Conservation (phyloP, 2,329 filamentous ascomycete genomes). For the Westerdykella sp. region DNA sequence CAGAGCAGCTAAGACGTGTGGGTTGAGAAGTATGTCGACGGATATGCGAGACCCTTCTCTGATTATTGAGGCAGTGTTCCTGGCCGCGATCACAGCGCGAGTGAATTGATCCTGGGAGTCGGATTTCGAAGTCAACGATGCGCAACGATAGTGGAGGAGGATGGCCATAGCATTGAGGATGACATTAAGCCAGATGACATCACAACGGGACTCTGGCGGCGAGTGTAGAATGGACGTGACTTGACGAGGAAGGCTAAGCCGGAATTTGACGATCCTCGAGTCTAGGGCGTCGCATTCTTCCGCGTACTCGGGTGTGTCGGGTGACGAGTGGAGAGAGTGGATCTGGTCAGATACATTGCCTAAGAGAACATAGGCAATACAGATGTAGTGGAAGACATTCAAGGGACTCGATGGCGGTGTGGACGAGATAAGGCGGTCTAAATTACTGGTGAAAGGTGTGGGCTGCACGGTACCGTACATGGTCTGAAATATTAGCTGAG, state of each 20-base stretch:
- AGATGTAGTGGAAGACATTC: conserved; percentile 20
- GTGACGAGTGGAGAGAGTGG: conserved; percentile 21
- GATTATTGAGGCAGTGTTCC: conserved; percentile 19
- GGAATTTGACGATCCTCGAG: conserved; percentile 18
- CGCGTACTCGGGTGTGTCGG: conserved; percentile 17
- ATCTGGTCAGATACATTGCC: conserved; percentile 23
- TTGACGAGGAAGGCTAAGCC: conserved; percentile 20
- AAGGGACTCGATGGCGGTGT: conserved; percentile 6
- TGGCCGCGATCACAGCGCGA: conserved; percentile 19
- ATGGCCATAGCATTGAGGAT: conserved; percentile 20
- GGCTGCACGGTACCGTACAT: not conserved
- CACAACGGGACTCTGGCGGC: conserved; percentile 9
- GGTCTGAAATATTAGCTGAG: not conserved
- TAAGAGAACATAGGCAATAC: conserved; percentile 23
- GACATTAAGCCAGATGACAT: conserved; percentile 24
- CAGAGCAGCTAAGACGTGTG: conserved; percentile 17
- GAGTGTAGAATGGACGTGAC: conserved; percentile 19
- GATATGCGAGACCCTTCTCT: conserved; percentile 25
- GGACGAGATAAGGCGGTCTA: conserved; percentile 16
- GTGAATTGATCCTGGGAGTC: conserved; percentile 8
- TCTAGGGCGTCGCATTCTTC: conserved; percentile 23
- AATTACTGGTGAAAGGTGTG: conserved; percentile 17
- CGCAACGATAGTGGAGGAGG: conserved; percentile 19
- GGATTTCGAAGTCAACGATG: not conserved
- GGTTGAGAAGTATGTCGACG: conserved; percentile 19